Percentiles rank a stretch among this genome's conserved stretches.
phyloP scores from a whole-genome alignment of 192 early-diverging fungal species.

The Podila verticillata region DNA sequence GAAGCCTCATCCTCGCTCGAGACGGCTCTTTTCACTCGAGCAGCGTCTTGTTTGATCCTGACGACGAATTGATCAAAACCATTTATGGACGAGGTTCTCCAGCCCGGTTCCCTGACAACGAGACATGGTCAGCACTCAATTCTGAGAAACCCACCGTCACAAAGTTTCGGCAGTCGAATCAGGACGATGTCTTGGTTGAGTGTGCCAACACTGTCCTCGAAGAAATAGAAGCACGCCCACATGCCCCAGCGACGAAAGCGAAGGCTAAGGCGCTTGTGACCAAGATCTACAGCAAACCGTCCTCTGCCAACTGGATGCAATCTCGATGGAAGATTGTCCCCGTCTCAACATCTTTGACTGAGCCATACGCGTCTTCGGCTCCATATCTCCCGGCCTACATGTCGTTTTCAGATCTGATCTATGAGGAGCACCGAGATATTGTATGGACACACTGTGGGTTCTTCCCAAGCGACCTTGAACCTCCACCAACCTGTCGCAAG shows the following conservation, averaged over 20 bases:
- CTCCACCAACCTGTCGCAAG: neutral
- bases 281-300: slow-evolving; percentile 8
- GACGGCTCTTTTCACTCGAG: neutral
- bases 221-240: too few relatives aligned
- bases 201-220: too few relatives aligned
- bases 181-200: too few relatives aligned
- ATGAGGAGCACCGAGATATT: neutral
- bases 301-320: slow-evolving; percentile 19
- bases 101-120: neutral
- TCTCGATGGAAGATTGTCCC: slow-evolving; percentile 29
- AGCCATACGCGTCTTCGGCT: neutral
- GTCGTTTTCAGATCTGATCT: slow-evolving; percentile 7
- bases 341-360: neutral
- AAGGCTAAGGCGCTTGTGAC: slow-evolving; percentile 8
- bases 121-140: neutral
- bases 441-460: slow-evolving; percentile 28
- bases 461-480: slow-evolving; percentile 17
- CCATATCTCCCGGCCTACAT: slow-evolving; percentile 8
- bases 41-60: neutral
- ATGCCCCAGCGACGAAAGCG: too few relatives aligned
- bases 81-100: neutral
- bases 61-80: neutral
- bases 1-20: neutral
- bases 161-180: too few relatives aligned
- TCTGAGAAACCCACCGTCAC: neutral